Conservation (phyloP, 148 eudicot species). For the Limonium bicolor region DNA sequence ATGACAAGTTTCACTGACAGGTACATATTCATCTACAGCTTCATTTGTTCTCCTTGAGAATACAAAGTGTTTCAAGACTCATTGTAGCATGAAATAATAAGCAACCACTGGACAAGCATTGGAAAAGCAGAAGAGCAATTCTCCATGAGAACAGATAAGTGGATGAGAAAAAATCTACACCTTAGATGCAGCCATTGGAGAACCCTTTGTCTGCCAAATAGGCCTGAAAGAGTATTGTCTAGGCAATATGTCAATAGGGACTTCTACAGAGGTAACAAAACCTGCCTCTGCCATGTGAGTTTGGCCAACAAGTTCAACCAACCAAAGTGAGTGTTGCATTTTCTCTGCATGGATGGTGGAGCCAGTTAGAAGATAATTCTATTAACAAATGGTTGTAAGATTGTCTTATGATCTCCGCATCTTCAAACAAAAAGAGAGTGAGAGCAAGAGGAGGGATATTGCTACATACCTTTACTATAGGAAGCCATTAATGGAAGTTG, state of each 20-base stretch:
- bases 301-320: conserved; percentile 34
- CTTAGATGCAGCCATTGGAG: conserved; percentile 73
- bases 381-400: not conserved
- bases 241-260: conserved; percentile 30
- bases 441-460: not conserved
- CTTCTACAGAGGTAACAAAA: conserved; percentile 21
- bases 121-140: not conserved
- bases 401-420: not conserved
- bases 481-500: conserved; percentile 77
- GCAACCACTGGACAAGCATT: not conserved
- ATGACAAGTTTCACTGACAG: too few species aligned
- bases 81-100: not conserved
- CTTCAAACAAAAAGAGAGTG: not conserved
- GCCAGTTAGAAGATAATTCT: conserved; percentile 4
- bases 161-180: conserved; percentile 19
- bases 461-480: conserved; percentile 70
- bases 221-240: conserved; percentile 55
- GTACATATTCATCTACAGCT: too few species aligned
- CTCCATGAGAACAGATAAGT: not conserved
- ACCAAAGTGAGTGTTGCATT: conserved; percentile 87
- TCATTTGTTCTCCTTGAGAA: too few species aligned
- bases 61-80: too few species aligned
- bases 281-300: conserved; percentile 15
- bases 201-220: conserved; percentile 91
- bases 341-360: conserved; percentile 32